Evolutionary conservation across 1,284 basidiomycete species (phyloP).

Genomic region (Xerocomus alliaceus): DNA sequence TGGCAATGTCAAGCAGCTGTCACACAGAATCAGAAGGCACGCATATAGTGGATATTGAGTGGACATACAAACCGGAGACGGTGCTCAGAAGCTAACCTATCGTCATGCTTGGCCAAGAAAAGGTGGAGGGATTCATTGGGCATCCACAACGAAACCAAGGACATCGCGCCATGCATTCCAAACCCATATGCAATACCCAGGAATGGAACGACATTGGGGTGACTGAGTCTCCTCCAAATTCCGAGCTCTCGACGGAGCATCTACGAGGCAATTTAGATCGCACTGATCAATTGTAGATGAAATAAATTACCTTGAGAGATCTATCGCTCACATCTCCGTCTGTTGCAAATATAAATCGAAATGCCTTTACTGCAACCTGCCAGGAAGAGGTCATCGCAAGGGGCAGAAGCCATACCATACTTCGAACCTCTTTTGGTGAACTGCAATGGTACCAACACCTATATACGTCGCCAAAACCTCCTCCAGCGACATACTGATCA

Average conservation of each 20-base stretch:
- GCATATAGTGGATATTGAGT: not conserved
- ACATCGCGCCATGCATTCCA: conserved; percentile 3
- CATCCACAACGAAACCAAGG: conserved; percentile 19
- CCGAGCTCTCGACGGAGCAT: conserved; percentile 14
- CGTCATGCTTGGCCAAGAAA: not conserved
- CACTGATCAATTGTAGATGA: not conserved
- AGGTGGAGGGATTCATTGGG: not conserved
- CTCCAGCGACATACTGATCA: not conserved
- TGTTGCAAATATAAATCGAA: not conserved
- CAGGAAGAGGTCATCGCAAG: not conserved
- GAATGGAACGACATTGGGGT: conserved; percentile 9
- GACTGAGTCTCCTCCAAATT: conserved; percentile 14
- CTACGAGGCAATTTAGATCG: not conserved
- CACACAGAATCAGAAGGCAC: not conserved
- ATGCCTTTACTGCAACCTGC: conserved; percentile 26
- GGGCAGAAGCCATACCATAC: no score
- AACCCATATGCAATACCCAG: conserved; percentile 14
- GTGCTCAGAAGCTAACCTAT: not conserved
- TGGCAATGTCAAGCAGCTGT: conserved; percentile 10
- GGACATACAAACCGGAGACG: conserved; percentile 13
- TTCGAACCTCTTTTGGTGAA: conserved; percentile 5
- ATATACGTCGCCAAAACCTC: conserved; percentile 6
- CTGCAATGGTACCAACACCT: not conserved
- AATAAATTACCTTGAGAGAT: not conserved
- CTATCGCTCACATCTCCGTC: not conserved